These are phyloP conservation scores for Athelia psychrophila DNA, from an alignment of 1,284 basidiomycete genomes.

Conservation along the genomic window DNA sequence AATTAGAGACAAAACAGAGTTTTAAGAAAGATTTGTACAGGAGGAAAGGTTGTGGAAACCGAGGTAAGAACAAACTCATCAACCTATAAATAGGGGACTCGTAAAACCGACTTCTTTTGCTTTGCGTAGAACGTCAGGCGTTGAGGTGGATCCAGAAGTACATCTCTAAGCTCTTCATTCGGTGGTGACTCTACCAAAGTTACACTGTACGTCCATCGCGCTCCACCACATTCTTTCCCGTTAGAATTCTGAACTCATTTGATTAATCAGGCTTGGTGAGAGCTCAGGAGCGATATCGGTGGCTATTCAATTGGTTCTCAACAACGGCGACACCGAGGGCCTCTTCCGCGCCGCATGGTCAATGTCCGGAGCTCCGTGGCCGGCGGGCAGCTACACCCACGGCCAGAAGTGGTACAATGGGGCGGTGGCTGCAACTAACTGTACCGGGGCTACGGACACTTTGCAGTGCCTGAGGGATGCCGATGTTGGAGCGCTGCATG, in stretches of 20 bases:
- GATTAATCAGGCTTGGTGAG: slow-evolving; percentile 46
- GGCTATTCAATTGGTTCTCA: slow-evolving; percentile 50
- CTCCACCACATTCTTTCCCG: no score
- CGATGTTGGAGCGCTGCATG: slow-evolving; percentile 37
- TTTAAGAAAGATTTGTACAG: no score
- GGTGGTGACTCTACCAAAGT: slow-evolving; percentile 62
- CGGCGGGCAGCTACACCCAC: slow-evolving; percentile 38
- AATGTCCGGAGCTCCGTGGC: slow-evolving; percentile 47
- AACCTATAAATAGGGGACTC: no score
- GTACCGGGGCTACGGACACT: slow-evolving; percentile 37
- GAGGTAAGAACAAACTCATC: no score
- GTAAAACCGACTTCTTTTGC: no score
- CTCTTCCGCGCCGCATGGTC: slow-evolving; percentile 51
- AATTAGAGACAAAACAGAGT: no score
- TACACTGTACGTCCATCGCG: slow-evolving; percentile 40
- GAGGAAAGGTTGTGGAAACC: no score
- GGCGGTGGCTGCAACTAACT: slow-evolving; percentile 41
- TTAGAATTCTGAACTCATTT: no score
- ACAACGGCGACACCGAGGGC: slow-evolving; percentile 44
- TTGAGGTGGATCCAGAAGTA: slow-evolving; percentile 68
- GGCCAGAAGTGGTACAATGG: slow-evolving; percentile 43
- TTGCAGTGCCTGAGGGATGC: slow-evolving; percentile 47
- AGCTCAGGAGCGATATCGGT: slow-evolving; percentile 54
- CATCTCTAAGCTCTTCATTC: slow-evolving; percentile 54
- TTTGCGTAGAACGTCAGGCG: slow-evolving; percentile 43